Evolutionary conservation across 371 early-diverging fungal genomes (phyloP), one percentile per base, ranked within the genome.

Genomic region (Mucor circinelloides): DNA sequence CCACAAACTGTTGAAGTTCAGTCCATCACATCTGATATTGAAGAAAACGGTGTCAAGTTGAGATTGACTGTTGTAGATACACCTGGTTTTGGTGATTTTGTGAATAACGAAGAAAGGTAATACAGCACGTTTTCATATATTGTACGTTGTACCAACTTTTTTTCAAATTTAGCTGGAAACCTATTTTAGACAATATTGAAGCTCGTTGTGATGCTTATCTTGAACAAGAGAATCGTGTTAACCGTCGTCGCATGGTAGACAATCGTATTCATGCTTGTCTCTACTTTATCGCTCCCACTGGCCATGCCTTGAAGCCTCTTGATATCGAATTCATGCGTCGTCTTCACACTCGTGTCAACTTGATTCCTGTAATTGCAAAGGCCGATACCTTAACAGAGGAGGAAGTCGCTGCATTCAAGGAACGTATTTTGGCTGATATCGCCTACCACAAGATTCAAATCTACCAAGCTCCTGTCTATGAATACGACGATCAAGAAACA

Each of bases 311-410:
- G 69, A 94, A 95, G 73, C 94, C 95, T 10, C 70, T 97, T 28
- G 99, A 98, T 78, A 90, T 98, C 63, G 97, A 96, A 77, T 95
- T 97, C 72, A 97, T 98, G 97, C 90, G 91, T 79, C 87, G 91
- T 58, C 83, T 98, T 60, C 94, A 94, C 69, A 91, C 92, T n/a
- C 90, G 94, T 64, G 97, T 97, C 70, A 98, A 98, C 80, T 83
- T 98, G 67, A 95, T 99, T 69, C 99, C 99, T 5, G 93, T 99
- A 44, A 97, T 99, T 74, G 94, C 99, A 66, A 98, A 99, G 74
- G 89, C 97, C 9, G 99, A 99, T 74, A 98, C 97, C 25, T 83
- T 99, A 85, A 98, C 99, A 50, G 89, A 93, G 61, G 94, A 95
- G 56, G 99, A 99, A 85, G 86, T 99, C 38, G 86, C 83, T 60